Evolutionary conservation across 352 stramenopile species (phyloP).

Genomic region (Phytopythium litorale): DNA sequence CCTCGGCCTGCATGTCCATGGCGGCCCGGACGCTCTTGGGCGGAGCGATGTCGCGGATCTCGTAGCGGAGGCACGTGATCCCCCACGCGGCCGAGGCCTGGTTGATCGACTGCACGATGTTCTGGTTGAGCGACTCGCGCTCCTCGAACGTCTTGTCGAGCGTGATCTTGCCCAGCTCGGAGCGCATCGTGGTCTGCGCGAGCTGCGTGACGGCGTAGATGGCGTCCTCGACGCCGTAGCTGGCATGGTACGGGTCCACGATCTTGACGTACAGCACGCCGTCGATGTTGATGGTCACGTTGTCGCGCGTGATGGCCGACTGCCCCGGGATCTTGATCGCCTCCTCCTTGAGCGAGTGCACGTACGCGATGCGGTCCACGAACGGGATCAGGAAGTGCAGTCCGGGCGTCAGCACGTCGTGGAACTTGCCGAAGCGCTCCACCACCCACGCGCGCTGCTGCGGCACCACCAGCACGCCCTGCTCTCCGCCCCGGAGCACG

Average conservation of each 20-base stretch:
- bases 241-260: conserved; percentile 86
- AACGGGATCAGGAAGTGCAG: conserved; percentile 90
- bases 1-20: conserved; percentile 93
- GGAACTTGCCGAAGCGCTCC: conserved; percentile 91
- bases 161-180: conserved; percentile 90
- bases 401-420: conserved; percentile 78
- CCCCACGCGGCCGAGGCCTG: conserved; percentile 88
- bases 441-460: conserved; percentile 89
- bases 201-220: conserved; percentile 90
- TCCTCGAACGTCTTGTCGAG: conserved; percentile 94
- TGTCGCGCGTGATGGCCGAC: conserved; percentile 90
- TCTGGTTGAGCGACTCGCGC: conserved; percentile 89
- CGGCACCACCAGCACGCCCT: conserved; percentile 86
- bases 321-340: conserved; percentile 90
- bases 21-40: conserved; percentile 82
- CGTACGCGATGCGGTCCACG: conserved; percentile 89
- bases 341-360: conserved; percentile 91
- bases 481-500: background rate
- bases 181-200: conserved; percentile 91
- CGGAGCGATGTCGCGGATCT: conserved; percentile 89
- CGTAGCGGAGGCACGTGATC: conserved; percentile 89
- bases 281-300: conserved; percentile 91
- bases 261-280: conserved; percentile 92
- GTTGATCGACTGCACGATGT: conserved; percentile 90
- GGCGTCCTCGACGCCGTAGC: conserved; percentile 85